Conservation (phyloP, 2,329 filamentous ascomycete genomes). For the Phialocephala subalpina region DNA sequence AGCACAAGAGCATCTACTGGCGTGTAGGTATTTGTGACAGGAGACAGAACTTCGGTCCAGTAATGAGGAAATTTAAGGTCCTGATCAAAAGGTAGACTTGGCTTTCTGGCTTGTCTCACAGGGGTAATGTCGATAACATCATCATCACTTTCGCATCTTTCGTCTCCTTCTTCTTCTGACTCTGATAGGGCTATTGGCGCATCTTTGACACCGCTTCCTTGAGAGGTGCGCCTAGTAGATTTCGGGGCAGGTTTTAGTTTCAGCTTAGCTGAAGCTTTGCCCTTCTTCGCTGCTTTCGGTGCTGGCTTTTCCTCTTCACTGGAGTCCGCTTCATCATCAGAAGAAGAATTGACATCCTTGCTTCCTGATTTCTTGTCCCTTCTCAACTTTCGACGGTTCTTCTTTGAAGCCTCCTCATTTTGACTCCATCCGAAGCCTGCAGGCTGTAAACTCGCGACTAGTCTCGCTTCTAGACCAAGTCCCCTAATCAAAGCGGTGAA, state of each 20-base stretch:
- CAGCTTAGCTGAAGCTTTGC: constrained; percentile 34
- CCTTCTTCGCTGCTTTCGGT: constrained; percentile 35
- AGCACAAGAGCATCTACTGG: constrained; percentile 79
- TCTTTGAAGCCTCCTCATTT: constrained; percentile 74
- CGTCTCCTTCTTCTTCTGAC: constrained; percentile 57
- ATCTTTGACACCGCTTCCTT: constrained; percentile 41
- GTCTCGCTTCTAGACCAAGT: constrained; percentile 80
- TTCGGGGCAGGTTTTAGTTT: constrained; percentile 30
- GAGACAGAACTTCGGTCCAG: constrained; percentile 91
- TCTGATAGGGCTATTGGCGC: constrained; percentile 54
- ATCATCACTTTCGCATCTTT: constrained; percentile 57
- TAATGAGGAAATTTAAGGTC: constrained; percentile 88
- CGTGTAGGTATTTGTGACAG: constrained; percentile 79
- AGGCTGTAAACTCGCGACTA: constrained; percentile 87
- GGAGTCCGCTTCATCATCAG: constrained; percentile 19
- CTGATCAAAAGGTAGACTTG: constrained; percentile 68
- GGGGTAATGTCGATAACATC: constrained; percentile 63
- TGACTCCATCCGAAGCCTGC: constrained; percentile 92
- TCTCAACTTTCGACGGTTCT: constrained; percentile 39
- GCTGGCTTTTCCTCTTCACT: constrained; percentile 36
- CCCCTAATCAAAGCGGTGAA: constrained; percentile 87
- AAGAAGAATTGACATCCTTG: constrained; percentile 15
- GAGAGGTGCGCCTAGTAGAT: constrained; percentile 34
- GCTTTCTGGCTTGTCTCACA: constrained; percentile 21
- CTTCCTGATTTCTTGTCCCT: constrained; percentile 50